Percentiles rank a stretch among this genome's conserved stretches.
Evolutionary conservation across 2,329 filamentous ascomycete species (phyloP).

Genomic region (Teratosphaeria destructans): DNA sequence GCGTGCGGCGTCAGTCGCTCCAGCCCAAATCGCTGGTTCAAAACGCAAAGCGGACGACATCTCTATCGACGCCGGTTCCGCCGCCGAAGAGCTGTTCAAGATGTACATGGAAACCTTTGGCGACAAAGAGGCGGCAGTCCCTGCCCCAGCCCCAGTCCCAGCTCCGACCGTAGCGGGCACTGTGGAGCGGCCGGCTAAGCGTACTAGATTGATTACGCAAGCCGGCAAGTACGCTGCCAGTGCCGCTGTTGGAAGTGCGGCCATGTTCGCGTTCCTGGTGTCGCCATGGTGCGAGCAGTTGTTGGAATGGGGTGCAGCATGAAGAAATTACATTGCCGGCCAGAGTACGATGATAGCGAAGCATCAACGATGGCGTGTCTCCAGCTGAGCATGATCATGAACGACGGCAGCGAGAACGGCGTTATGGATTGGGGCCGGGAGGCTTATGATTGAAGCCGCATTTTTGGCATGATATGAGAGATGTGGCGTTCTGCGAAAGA

Average conservation of each 20-base stretch:
- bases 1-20: not conserved
- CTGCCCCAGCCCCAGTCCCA: not conserved
- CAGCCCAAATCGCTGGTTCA: not conserved
- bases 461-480: not conserved
- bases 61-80: not conserved
- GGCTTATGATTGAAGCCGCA: not conserved
- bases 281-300: conserved; percentile 16
- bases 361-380: not conserved
- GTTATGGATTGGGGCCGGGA: not conserved
- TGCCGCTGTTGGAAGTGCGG: conserved; percentile 14
- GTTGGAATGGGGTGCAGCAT: conserved; percentile 6
- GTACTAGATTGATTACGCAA: not conserved
- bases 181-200: not conserved
- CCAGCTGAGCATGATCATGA: not conserved
- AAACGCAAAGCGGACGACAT: conserved; percentile 21
- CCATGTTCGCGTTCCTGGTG: conserved; percentile 16
- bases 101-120: not conserved
- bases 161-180: not conserved
- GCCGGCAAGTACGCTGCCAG: conserved; percentile 9
- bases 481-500: not conserved
- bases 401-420: not conserved
- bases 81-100: not conserved
- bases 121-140: not conserved
- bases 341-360: not conserved
- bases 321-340: not conserved